phyloP scores from a whole-genome alignment of 73 alveolate species.

The Paramecium pentaurelia region DNA sequence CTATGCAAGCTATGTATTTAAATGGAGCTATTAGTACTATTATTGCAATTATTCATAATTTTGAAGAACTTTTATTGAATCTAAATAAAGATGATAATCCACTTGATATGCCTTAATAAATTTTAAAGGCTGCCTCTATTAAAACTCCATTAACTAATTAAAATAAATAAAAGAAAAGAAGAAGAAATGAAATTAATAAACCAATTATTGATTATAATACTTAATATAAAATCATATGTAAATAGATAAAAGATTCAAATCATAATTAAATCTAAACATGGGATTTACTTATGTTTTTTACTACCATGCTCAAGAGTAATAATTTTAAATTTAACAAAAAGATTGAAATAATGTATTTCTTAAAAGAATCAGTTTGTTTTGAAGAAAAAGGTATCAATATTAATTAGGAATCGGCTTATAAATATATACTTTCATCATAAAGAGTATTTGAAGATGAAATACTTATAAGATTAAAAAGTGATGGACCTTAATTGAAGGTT shows the following conservation, averaged over 20 bases:
- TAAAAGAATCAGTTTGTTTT: slow-evolving; percentile 36
- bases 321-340: slow-evolving; percentile 18
- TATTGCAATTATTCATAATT: slow-evolving; percentile 20
- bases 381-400: slow-evolving; percentile 56
- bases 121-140: neutral
- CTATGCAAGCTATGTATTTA: slow-evolving; percentile 37
- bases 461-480: slow-evolving; percentile 33
- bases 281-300: slow-evolving; percentile 45
- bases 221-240: neutral
- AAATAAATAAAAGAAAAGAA: neutral
- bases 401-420: slow-evolving; percentile 41
- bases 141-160: neutral
- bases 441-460: slow-evolving; percentile 32
- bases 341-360: slow-evolving; percentile 26
- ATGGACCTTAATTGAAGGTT: slow-evolving; percentile 39
- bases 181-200: neutral
- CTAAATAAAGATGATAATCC: neutral
- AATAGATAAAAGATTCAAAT: neutral
- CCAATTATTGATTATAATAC: neutral
- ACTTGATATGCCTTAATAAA: neutral
- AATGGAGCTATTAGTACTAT: slow-evolving; percentile 31
- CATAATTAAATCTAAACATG: neutral
- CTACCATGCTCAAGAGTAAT: slow-evolving; percentile 17
- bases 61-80: slow-evolving; percentile 40
- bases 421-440: neutral